Evolutionary conservation across 371 early-diverging fungal species (phyloP), one percentile per base, ranked within the genome.

Genomic region (Mucor piriformis): DNA sequence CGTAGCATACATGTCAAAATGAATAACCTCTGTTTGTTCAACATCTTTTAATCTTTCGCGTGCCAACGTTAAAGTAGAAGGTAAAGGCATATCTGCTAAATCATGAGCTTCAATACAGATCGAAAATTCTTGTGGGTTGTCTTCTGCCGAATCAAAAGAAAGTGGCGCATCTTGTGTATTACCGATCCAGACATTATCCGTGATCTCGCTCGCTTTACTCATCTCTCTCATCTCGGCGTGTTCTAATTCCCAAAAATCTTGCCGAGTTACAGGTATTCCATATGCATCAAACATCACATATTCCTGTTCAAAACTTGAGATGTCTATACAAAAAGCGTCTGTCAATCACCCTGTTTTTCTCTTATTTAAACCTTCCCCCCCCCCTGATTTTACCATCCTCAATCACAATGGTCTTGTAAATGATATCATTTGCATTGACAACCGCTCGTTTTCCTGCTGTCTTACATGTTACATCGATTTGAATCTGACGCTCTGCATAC

Each of bases 41-140:
- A 74, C 38, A 8, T 75, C 73, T 27, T 77, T 69, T 2, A 76
- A 58, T 10, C 70, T 73, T 24, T 75, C 74, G 20, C 72, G 58
- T 1, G 78, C 81, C 11, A 79, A 40, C 7, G 67, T 72, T 5
- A 85, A 56, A 0, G 72, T 77, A 11, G 83, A 75, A 0, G 79
- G 72, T 1, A 74, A 56, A 0, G 86, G 83, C 64, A 79, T 78
- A 37, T 83, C 86, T 3, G 83, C 79, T 0, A 82, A 55, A 37
- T 85, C 82, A 43, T 83, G 85, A 27, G 82, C 64, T 57, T 87
- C 86, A 21, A 87, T 72, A 37, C 88, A 87, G 16, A 87, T 76
- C 1, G 85, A 81, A 37, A 85, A 82, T 24, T 70, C 73, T 46
- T 82, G 70, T 18, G 76, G 77, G 56, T 81, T 78, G 15, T 58